phyloP scores from a whole-genome alignment of 352 stramenopile genomes.

The Blastocystis sp. region DNA sequence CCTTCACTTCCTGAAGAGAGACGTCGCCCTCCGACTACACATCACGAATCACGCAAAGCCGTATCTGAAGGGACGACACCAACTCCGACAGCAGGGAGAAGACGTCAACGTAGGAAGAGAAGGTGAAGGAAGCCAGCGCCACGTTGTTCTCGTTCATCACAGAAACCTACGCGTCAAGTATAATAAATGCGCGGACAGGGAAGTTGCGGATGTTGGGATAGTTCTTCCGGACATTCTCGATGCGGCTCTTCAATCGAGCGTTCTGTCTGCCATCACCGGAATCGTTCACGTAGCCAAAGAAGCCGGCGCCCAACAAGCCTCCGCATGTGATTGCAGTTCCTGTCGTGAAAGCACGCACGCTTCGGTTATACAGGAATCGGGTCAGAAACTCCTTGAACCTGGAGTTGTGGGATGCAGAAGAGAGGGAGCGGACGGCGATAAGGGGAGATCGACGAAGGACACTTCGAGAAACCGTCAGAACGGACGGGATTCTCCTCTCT shows the following conservation, averaged over 20 bases:
- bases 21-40: conserved; percentile 50
- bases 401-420: neutral
- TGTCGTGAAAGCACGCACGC: neutral
- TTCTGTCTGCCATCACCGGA: neutral
- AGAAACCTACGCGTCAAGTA: neutral
- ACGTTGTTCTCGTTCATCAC: conserved; percentile 18
- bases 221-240: conserved; percentile 58
- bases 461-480: neutral
- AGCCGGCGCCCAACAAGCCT: conserved; percentile 20
- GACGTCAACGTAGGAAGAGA: conserved; percentile 49
- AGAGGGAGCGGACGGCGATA: neutral
- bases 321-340: conserved; percentile 19
- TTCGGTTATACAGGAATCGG: neutral
- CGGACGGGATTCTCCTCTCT: neutral
- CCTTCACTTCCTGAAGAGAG: conserved; percentile 45
- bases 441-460: neutral
- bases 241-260: neutral
- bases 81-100: conserved; percentile 37
- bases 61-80: neutral
- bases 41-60: neutral
- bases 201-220: conserved; percentile 7
- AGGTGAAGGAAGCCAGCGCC: conserved; percentile 52
- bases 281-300: conserved; percentile 18
- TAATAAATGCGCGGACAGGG: neutral
- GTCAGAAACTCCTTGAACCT: neutral